phyloP scores from a whole-genome alignment of 2,329 filamentous ascomycete genomes.

The Dactylellina drechsleri region DNA sequence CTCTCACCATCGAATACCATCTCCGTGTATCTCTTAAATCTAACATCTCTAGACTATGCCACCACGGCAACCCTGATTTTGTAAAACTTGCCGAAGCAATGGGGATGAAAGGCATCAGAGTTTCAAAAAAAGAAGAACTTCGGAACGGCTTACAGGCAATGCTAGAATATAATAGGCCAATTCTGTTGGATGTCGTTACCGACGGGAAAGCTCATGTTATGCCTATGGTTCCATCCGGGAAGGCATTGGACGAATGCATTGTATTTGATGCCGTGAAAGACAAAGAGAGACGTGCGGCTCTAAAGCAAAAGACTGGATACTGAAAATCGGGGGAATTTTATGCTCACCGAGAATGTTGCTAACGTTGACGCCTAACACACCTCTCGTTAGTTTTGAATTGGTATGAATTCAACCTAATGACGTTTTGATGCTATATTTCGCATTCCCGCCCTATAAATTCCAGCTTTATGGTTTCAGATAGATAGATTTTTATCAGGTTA shows the following conservation, averaged over 20 bases:
- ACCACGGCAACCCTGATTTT: conserved; percentile 95
- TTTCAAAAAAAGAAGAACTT: conserved; percentile 78
- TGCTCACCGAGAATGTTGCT: no score
- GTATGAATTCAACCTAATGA: no score
- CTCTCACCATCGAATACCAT: neutral
- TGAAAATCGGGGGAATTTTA: no score
- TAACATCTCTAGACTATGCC: conserved; percentile 60
- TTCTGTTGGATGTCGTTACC: conserved; percentile 88
- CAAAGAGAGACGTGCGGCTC: neutral
- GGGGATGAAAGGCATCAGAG: conserved; percentile 79
- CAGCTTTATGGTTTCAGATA: no score
- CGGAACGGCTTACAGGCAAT: conserved; percentile 84
- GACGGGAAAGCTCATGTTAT: conserved; percentile 91
- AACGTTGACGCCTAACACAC: no score
- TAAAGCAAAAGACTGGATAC: neutral
- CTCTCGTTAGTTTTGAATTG: no score
- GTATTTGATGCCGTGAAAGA: conserved; percentile 74
- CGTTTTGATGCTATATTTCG: no score
- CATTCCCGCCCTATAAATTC: no score
- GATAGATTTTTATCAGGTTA: no score
- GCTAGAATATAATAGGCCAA: conserved; percentile 79
- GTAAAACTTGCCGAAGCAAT: conserved; percentile 92
- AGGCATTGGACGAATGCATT: conserved; percentile 89
- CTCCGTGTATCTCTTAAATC: neutral
- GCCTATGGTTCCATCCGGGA: conserved; percentile 93